Conservation (phyloP, 148 eudicot species). For the Camellia granthamiana region DNA sequence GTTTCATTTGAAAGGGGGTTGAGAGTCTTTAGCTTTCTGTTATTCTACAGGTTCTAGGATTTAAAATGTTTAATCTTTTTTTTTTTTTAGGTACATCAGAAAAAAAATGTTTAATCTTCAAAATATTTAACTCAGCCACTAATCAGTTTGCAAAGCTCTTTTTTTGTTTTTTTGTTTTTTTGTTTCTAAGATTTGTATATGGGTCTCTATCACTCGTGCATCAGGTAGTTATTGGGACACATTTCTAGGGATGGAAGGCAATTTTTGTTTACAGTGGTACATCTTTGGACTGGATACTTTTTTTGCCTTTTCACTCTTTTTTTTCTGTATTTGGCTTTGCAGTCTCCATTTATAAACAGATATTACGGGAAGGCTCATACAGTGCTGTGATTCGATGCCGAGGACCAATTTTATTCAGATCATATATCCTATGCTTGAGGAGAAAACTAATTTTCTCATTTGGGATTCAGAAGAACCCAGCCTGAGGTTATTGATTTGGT, state of each 20-base stretch:
- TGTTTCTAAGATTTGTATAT: neutral
- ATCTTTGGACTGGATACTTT: neutral
- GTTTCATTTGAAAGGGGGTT: neutral
- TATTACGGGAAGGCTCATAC: slow-evolving; percentile 93
- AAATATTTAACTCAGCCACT: neutral
- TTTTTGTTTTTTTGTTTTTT: neutral
- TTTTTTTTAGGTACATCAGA: too few relatives aligned
- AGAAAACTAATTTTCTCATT: slow-evolving; percentile 10
- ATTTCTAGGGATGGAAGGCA: neutral
- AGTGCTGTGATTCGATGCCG: slow-evolving; percentile 39
- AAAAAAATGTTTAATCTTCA: neutral
- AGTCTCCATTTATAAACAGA: slow-evolving; percentile 83
- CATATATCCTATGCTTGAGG: slow-evolving; percentile 7
- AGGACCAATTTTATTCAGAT: neutral
- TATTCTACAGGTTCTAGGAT: neutral
- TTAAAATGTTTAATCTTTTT: too few relatives aligned
- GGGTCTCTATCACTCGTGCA: neutral
- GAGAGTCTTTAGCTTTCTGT: neutral
- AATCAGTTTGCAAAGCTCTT: neutral
- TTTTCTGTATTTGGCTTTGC: slow-evolving; percentile 27
- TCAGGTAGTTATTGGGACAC: neutral
- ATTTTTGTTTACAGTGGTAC: neutral
- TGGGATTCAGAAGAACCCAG: neutral
- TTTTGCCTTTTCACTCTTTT: neutral
- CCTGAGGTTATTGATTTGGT: neutral